These are phyloP conservation scores for Tuber indicum DNA, from an alignment of 495 filamentous ascomycete genomes.

Conservation along the genomic window DNA sequence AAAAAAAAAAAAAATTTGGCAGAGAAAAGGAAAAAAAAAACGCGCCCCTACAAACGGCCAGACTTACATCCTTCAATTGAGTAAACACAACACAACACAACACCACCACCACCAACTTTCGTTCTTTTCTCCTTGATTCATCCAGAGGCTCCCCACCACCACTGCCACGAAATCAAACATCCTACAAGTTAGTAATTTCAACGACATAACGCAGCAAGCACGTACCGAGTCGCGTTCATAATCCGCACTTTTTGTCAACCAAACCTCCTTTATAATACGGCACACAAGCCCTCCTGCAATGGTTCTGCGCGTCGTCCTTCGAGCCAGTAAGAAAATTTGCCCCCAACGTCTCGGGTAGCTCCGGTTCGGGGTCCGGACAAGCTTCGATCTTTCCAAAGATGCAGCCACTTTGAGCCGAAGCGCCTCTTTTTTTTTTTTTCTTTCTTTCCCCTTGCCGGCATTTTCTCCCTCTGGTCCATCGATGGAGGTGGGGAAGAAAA, in stretches of 20 bases:
- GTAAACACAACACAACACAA: background rate
- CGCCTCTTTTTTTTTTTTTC: background rate
- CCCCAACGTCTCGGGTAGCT: background rate
- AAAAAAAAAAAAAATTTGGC: background rate
- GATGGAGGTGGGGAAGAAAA: background rate
- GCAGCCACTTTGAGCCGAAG: background rate
- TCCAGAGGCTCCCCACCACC: background rate
- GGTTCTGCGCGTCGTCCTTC: background rate
- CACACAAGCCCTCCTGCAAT: background rate
- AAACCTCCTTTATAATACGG: background rate
- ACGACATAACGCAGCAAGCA: background rate
- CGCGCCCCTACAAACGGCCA: background rate
- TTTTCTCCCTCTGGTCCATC: background rate
- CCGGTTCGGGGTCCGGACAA: background rate
- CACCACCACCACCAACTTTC: background rate
- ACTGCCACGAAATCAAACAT: background rate
- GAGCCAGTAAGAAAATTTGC: background rate
- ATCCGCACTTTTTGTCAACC: background rate
- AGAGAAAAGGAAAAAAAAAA: background rate
- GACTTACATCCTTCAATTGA: conserved; percentile 4
- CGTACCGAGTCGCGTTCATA: background rate
- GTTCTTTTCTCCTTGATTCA: background rate
- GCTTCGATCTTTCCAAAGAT: conserved; percentile 1
- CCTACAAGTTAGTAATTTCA: background rate
- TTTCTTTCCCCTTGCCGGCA: too few species aligned